These are phyloP conservation scores for Dioscorea alata DNA, from an alignment of 106 monocot species.

Conservation along the genomic window DNA sequence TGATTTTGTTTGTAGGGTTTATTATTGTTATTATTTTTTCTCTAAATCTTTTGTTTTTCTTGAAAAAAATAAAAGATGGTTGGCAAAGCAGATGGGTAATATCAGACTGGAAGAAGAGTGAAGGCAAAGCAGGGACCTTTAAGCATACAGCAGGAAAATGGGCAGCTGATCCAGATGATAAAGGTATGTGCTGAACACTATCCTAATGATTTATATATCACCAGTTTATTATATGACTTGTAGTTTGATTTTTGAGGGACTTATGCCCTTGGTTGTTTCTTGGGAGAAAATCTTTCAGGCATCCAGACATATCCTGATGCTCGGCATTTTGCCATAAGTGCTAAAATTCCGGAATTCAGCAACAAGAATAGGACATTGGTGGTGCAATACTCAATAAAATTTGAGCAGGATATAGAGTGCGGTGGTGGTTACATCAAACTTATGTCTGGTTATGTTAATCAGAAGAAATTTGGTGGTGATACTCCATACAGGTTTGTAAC, in stretches of 20 bases:
- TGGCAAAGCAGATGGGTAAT: conserved; percentile 88
- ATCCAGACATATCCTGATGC: conserved; percentile 85
- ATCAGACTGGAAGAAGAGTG: conserved; percentile 98
- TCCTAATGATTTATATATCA: background rate
- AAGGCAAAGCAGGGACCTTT: conserved; percentile 95
- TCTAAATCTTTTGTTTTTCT: background rate
- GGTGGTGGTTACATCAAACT: conserved; percentile 97
- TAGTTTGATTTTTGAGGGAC: too few relatives aligned
- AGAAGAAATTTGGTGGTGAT: conserved; percentile 95
- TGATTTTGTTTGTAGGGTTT: too few relatives aligned
- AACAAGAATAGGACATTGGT: conserved; percentile 83
- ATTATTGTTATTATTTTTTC: background rate
- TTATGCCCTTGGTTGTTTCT: background rate
- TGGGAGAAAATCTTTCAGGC: conserved; percentile 22
- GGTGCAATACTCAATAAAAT: conserved; percentile 85
- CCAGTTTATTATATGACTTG: background rate
- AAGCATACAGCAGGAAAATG: conserved; percentile 91
- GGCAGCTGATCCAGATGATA: conserved; percentile 97
- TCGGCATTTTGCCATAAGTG: conserved; percentile 83
- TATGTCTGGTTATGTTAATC: conserved; percentile 94
- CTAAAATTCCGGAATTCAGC: conserved; percentile 80
- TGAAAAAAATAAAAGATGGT: conserved; percentile 40
- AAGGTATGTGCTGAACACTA: conserved; percentile 36
- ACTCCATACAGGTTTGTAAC: conserved; percentile 84
- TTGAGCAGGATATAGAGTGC: conserved; percentile 98